phyloP scores from a whole-genome alignment of 2,329 filamentous ascomycete genomes.

The Exophiala viscosa region DNA sequence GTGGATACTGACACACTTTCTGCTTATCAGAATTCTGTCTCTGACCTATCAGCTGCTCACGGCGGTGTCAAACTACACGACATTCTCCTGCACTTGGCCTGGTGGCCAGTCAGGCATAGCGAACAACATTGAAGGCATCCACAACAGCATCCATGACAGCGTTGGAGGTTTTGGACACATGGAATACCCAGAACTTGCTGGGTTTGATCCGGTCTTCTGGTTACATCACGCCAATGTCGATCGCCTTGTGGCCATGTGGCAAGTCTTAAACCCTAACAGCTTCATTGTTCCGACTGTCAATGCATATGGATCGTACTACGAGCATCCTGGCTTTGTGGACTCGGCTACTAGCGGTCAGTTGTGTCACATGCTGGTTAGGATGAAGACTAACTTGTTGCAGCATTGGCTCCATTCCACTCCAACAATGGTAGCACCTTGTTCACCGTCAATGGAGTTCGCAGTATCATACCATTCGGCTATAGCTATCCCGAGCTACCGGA shows the following conservation, averaged over 20 bases:
- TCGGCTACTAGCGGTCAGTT: conserved; percentile 19
- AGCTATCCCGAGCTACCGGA: conserved; percentile 65
- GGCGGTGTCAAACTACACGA: conserved; percentile 29
- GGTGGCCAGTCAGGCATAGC: conserved; percentile 8
- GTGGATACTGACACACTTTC: conserved; percentile 2
- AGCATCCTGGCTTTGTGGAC: conserved; percentile 18
- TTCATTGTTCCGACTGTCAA: conserved; percentile 47
- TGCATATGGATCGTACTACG: conserved; percentile 55
- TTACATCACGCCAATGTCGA: conserved; percentile 74
- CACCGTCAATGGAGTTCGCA: conserved; percentile 61
- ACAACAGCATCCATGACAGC: conserved; percentile 50
- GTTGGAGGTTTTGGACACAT: conserved; percentile 62
- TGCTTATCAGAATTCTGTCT: conserved; percentile 14
- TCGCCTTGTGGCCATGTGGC: conserved; percentile 72
- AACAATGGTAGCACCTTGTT: conserved; percentile 56
- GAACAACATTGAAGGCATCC: conserved; percentile 42
- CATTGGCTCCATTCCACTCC: conserved; percentile 62
- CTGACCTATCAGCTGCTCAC: conserved; percentile 32
- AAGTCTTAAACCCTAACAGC: conserved; percentile 64
- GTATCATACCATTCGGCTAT: conserved; percentile 64
- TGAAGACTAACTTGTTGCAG: conserved; percentile 18
- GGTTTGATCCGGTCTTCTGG: conserved; percentile 77
- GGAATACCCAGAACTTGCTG: conserved; percentile 66
- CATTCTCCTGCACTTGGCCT: conserved; percentile 23
- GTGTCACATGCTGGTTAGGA: conserved; percentile 9